These are phyloP conservation scores for Botrytis byssoidea DNA, from an alignment of 2,329 filamentous ascomycete genomes.

Conservation along the genomic window DNA sequence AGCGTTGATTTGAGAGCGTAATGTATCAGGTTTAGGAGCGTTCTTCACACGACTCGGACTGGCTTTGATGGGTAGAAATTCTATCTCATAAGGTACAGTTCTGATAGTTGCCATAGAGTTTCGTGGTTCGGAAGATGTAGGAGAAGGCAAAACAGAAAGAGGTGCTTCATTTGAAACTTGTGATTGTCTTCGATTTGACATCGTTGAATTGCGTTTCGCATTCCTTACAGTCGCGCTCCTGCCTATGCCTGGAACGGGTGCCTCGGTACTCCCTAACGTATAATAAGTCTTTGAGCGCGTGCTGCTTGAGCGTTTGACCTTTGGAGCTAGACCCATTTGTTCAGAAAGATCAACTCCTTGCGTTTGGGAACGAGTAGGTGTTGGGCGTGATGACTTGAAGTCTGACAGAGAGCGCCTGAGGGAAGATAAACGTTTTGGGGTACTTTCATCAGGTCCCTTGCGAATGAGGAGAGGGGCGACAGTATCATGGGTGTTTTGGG, in stretches of 20 bases:
- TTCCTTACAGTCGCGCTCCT: neutral
- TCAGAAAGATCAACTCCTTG: neutral
- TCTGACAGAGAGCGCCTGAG: constrained; percentile 11
- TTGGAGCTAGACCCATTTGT: neutral
- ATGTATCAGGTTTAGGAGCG: neutral
- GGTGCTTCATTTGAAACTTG: neutral
- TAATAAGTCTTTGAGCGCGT: constrained; percentile 1
- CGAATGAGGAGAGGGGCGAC: neutral
- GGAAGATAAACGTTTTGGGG: neutral
- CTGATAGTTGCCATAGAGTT: neutral
- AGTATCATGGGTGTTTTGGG: neutral
- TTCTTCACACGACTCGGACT: neutral
- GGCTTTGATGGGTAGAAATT: neutral
- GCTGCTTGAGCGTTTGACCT: neutral
- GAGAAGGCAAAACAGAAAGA: neutral
- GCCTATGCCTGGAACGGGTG: neutral
- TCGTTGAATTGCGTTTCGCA: neutral
- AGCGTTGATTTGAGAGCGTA: neutral
- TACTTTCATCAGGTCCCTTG: neutral
- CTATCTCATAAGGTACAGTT: neutral
- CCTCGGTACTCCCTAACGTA: neutral
- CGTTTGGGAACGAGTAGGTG: neutral
- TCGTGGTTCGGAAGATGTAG: neutral
- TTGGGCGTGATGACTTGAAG: neutral
- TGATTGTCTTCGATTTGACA: neutral